Evolutionary conservation across 2,329 filamentous ascomycete genomes (phyloP), one percentile per base, ranked within the genome.

Genomic region (Aspergillus calidoustus): DNA sequence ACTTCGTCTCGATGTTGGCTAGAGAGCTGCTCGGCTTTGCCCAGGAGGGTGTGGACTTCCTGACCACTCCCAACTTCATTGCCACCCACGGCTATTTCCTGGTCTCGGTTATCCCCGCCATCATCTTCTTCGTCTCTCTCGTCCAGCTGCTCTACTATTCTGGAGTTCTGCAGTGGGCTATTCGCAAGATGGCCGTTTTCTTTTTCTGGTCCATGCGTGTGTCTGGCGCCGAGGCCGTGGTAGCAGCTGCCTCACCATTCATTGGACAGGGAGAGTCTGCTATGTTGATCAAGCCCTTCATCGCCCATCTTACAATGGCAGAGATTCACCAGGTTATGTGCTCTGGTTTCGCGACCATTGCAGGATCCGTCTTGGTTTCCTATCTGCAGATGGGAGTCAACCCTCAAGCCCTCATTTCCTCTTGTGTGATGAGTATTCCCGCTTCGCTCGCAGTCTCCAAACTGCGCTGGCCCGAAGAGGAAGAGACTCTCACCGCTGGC

Each of bases 51-150:
- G 86, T 91, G 0, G 74, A 76, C 0, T 97, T 97, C 81, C 77
- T 97, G 68, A 90, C 88, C 0, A 79, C 81, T 15, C 57, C 69
- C 0, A 74, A 76, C 2, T 76, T 77, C 50, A 7, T 80, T 82
- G 6, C 72, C 80, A 3, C 83, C 1, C 72, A 73, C n/a, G 68
- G 71, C 4, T 92, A 85, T 85, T 97, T 96, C 85, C 83, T 97
- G 65, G 83, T 90, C 54, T 81, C 84, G 54, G 92, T 96, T 64
- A 84, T 96, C n/a, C 92, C 93, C 0, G 89, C 93, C 70, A 96
- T 97, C 78, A 92, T 97, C 81, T 97, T 97, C 87, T 97, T 97
- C 86, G 91, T 97, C 61, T 88, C 93, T 1, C 83, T 97, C n/a
- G 92, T 96, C 28, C 91, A 96, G 78, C 86, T 97, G 15, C 79